Evolutionary conservation across 305 asterid species (phyloP).

Genomic region (Stenogyne calaminthoides): DNA sequence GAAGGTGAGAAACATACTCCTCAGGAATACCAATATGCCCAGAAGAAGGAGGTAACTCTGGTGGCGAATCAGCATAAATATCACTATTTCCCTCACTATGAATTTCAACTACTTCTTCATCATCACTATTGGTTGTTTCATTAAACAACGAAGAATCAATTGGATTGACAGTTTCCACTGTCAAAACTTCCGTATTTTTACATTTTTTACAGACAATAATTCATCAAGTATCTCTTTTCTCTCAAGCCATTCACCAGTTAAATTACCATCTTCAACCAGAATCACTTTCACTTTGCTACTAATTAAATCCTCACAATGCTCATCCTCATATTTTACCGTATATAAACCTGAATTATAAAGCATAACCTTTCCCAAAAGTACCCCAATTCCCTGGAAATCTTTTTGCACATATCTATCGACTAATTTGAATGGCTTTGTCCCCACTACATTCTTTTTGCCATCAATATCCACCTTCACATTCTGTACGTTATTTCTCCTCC

Average conservation of each 20-base stretch:
- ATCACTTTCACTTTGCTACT: constrained; percentile 51
- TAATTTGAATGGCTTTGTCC: constrained; percentile 51
- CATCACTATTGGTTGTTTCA: constrained; percentile 33
- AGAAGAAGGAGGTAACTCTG: constrained; percentile 89
- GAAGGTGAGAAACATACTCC: constrained; percentile 72
- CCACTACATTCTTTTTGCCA: constrained; percentile 52
- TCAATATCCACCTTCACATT: constrained; percentile 44
- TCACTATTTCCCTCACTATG: constrained; percentile 33
- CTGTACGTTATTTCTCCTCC: constrained; percentile 59
- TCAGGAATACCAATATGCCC: constrained; percentile 82
- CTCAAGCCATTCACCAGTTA: constrained; percentile 64
- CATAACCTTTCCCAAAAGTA: constrained; percentile 68
- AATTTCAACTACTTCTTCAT: constrained; percentile 34
- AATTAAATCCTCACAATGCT: constrained; percentile 82
- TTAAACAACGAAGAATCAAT: constrained; percentile 31
- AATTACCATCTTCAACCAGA: constrained; percentile 62
- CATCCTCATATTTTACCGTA: constrained; percentile 81
- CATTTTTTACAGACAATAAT: constrained; percentile 41
- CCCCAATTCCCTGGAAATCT: constrained; percentile 67
- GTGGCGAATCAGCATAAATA: constrained; percentile 61
- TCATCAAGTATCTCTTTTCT: constrained; percentile 61
- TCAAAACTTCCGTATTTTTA: constrained; percentile 20
- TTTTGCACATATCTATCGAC: constrained; percentile 77
- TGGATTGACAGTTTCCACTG: neutral
- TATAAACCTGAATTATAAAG: constrained; percentile 69